Base-by-base conservation (phyloP, 2,329 filamentous ascomycete species). In the Helotiales sp. region DNA sequence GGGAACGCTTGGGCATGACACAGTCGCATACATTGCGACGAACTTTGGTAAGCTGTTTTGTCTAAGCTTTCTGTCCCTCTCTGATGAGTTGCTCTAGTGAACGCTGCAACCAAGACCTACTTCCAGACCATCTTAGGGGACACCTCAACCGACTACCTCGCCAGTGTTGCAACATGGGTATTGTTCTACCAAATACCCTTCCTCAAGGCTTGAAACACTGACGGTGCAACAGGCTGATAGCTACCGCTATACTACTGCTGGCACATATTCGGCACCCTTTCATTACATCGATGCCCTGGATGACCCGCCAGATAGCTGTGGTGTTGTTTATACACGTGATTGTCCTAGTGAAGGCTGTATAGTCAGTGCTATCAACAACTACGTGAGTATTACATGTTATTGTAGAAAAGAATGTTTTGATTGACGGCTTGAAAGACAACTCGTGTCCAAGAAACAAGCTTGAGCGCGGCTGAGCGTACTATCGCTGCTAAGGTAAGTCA, bases 281-380 rank as follows among this genome's bases (percentile, higher is more conserved):
- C 86, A 89, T 75, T 89, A 83, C 74, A 88, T 89, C 72, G 86
- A 88, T 69, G 84, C 85, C 60, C 79, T 86, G 64, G 85, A 88
- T 70, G 72, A 72, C 66, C 86, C 86, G 52, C 85, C 85, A 1
- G 66, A 69, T 5, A 75, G 72, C 44, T 88, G 86, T 72, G 76
- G 76, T 61, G 79, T 88, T 60, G 77, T 83, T 63, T 79, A 80
- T 51, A 73, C 76, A 30, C 81, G 85, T 50, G 86, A 88, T 72
- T 89, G 85, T 72, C 81, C 84, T 62, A 74, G 71, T 8, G 74
- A 71, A 19, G 84, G 84, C 31, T 89, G 86, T 70, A 75, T 87
- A 44, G 79, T 89, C 52, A 81, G 73, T 40, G 66, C 67, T 13
- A 66, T 71, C 46, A 55, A 48, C 2, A 70, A 70, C 48, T 70